Evolutionary conservation across 108 stramenopile species (phyloP), one percentile per base, ranked within the genome.

Genomic region (Nannochloropsis salina): DNA sequence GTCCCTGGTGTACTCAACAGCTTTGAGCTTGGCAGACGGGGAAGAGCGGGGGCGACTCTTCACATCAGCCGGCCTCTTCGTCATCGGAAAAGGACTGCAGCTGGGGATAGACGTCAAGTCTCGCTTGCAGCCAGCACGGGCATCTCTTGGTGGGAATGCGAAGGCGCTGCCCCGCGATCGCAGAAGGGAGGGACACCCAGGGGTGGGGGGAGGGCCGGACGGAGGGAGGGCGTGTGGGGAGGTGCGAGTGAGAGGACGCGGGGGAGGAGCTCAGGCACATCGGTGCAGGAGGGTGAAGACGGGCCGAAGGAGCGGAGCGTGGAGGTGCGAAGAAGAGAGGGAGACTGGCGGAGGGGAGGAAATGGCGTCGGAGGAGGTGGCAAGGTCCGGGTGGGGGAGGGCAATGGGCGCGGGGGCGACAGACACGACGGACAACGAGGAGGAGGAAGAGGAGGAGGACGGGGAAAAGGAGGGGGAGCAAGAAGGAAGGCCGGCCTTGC

Each of bases 1-100:
- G 61, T 6, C 6, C 2, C n/a, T 74, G 6, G 6, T 74, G 3
- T 74, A 74, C 8, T 74, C 61, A n/a, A n/a, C 61, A 6, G 61
- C 61, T 15, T 15, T 74, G 61, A n/a, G 20, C 15, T 74, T 74
- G 61, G 5, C 3, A n/a, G 61, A 74, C 20, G 61, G 15, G 20
- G 61, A 74, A 74, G 61, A 74, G 20, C 15, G 61, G 6, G 61
- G 61, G 61, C 15, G 6, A 6, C 61, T 74, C 61, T 74, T 74
- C n/a, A 74, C 61, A 15, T 74, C 61, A n/a, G n/a, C 20, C 61
- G 61, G 61, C 15, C 61, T n/a, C 6, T 74, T n/a, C 20, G 6
- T 74, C 61, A n/a, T 74, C 61, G 61, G 61, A 74, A n/a, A 74
- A n/a, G 61, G 61, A n/a, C n/a, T 74, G 61, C 15, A n/a, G n/a